Conservation (phyloP, 768 basidiomycete species). For the Punctularia strigosozonata region DNA sequence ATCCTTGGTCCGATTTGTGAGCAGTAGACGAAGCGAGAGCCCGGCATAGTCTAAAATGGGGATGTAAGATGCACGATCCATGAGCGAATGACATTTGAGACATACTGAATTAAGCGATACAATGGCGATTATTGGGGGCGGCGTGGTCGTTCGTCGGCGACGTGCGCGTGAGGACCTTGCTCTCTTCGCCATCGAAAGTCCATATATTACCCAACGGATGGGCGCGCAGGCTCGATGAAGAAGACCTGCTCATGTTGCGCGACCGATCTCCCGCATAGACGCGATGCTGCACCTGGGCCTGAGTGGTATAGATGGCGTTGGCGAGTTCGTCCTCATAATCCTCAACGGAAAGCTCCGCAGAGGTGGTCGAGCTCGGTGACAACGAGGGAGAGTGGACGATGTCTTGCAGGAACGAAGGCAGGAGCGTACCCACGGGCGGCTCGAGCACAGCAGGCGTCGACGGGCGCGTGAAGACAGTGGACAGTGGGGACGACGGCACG, state of each 20-base stretch:
- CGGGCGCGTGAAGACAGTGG: slow-evolving; percentile 22
- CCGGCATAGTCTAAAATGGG: no score
- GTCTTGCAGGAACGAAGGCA: slow-evolving; percentile 73
- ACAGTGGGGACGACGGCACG: slow-evolving; percentile 20
- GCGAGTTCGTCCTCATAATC: slow-evolving; percentile 23
- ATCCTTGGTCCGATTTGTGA: background rate
- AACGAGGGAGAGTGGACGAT: slow-evolving; percentile 58
- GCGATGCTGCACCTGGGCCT: slow-evolving; percentile 6
- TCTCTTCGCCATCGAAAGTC: slow-evolving; percentile 64
- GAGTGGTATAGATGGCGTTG: no score
- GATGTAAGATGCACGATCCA: background rate
- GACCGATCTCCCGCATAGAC: slow-evolving; percentile 3
- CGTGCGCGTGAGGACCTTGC: slow-evolving; percentile 30
- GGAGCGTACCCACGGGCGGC: slow-evolving; percentile 27
- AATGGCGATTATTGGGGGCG: background rate
- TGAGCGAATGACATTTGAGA: background rate
- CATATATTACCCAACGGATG: slow-evolving; percentile 67
- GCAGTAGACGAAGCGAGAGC: no score
- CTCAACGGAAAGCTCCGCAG: slow-evolving; percentile 54
- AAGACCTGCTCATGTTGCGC: slow-evolving; percentile 4
- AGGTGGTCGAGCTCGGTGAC: slow-evolving; percentile 44
- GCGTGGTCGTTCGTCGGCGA: slow-evolving; percentile 16
- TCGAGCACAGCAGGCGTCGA: slow-evolving; percentile 10
- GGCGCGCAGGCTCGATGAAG: slow-evolving; percentile 20
- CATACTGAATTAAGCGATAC: background rate